Base-by-base conservation (phyloP, 345 rosid species). In the Pistacia integerrima region DNA sequence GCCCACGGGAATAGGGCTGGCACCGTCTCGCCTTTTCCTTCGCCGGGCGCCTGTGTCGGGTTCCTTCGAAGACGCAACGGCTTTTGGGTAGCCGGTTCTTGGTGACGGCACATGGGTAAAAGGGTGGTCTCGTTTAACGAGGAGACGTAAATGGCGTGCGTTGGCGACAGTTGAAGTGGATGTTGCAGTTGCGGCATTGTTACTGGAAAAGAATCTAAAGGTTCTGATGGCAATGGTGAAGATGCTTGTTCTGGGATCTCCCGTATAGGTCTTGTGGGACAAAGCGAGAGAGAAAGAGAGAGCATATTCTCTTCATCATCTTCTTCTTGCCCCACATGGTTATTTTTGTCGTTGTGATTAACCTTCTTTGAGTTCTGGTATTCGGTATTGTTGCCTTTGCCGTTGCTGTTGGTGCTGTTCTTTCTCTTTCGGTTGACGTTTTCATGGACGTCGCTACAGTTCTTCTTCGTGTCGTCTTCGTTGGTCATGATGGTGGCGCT, bases 1-100 rank as follows among this genome's bases (percentile, higher is more conserved):
- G 97, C 93, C 98, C 98, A 93, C 0, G 91, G 93, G 69, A 44
- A 89, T n/a, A 92, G 91, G 5, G 87, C 80, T 0, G 81, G 75
- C 1, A 91, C 82, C 6, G 62, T 78, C 20, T 84, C 82, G n/a
- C 75, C 69, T 63, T 80, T 86, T 30, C 85, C 87, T 13, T 75
- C 75, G 3, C 84, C 63, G 0, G 74, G 79, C 0, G 54, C 18
- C 59, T 74, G 82, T 0, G 77, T 69, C 0, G 79, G 73, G 77
- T 80, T 85, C 7, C 81, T 67, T 13, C 86, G 85, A 12, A 64
- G 25, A 28, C 85, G 79, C 25, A 61, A 13, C 2, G 75, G 46
- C 4, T 77, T 78, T 0, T 41, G 46, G 46, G 46, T 6, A 41
- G 76, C 8, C 5, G 62, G 28, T 28, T 62, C 62, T 20, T 12